Conservation (phyloP, 2,329 filamentous ascomycete genomes). For the Fragosphaeria purpurea region DNA sequence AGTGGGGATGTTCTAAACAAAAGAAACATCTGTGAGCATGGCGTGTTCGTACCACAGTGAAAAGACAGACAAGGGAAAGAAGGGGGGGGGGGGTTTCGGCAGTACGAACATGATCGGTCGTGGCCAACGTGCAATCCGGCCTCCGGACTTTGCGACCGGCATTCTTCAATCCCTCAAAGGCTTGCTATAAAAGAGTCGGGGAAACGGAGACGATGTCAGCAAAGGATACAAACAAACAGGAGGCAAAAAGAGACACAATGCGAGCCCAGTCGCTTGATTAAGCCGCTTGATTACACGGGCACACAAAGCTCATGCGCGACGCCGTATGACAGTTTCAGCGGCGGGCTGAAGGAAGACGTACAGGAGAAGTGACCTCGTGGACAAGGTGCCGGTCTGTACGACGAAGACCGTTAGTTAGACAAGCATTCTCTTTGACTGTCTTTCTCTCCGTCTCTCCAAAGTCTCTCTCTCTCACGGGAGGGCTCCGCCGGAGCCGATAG, state of each 20-base stretch:
- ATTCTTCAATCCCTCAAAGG: conserved; percentile 90
- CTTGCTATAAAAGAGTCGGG: conserved; percentile 53
- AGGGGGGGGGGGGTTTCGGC: background rate
- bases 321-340: too few relatives aligned
- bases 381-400: conserved; percentile 78
- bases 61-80: background rate
- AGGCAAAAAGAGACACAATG: background rate
- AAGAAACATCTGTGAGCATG: background rate
- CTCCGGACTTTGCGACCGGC: conserved; percentile 79
- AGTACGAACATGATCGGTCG: conserved; percentile 80
- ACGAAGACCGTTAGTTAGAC: conserved; percentile 3
- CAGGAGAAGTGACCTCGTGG: conserved; percentile 95
- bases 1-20: conserved; percentile 76
- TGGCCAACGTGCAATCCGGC: conserved; percentile 93
- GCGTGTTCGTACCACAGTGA: background rate
- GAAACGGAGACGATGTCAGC: too few relatives aligned
- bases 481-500: background rate
- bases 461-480: background rate
- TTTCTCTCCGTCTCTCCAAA: background rate
- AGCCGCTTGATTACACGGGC: too few relatives aligned
- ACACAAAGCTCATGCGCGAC: too few relatives aligned
- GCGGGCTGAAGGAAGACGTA: conserved; percentile 31
- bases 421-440: conserved; percentile 1
- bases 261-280: too few relatives aligned
- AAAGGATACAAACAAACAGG: background rate